Evolutionary conservation across 371 early-diverging fungal genomes (phyloP), one percentile per base, ranked within the genome.

Genomic region (Mucor circinelloides): DNA sequence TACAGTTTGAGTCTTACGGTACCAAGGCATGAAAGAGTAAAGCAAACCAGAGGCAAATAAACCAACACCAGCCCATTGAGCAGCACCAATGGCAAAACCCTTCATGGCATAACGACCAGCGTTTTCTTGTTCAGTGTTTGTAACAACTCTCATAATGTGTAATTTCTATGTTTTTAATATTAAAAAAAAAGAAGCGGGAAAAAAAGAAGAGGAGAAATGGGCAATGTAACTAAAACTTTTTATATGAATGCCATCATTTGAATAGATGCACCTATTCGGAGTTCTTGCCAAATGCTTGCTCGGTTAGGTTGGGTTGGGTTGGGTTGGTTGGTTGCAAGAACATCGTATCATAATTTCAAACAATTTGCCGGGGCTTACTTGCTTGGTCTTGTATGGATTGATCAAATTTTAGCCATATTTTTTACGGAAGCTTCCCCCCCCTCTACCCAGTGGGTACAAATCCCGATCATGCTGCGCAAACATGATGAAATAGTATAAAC

Each of bases 1-100:
- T 0, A 79, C 82, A 34, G 82, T 72, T 68, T 80, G 80, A 23
- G 80, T 80, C 55, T 59, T 74, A 21, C 80, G 73, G 55, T 80
- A 84, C 78, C 84, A 78, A 55, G 84, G 84, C 62, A 76, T 67
- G 31, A 80, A 80, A 10, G 80, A 68, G 42, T 82, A 80, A 31
- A 76, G 67, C 21, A 80, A 56, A 28, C 76, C 80, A 7, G 84
- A 80, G 17, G 76, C 82, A 64, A 80, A 77, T 0, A 84, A 23
- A 68, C 84, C 84, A 19, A 84, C 81, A 63, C 77, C 74, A 31
- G 73, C 84, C 84, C 84, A 84, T 62, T 84, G 80, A 5, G 80
- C 79, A 9, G 68, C 62, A 44, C 84, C 84, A 65, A 82, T 73
- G 30, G 75, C 75, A 58, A 81, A 84, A 3, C 84, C 84, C 58